Percentiles rank a stretch among this genome's conserved stretches.
These are phyloP conservation scores for Pouteria campechiana DNA, from an alignment of 179 eudicot genomes.

Conservation along the genomic window DNA sequence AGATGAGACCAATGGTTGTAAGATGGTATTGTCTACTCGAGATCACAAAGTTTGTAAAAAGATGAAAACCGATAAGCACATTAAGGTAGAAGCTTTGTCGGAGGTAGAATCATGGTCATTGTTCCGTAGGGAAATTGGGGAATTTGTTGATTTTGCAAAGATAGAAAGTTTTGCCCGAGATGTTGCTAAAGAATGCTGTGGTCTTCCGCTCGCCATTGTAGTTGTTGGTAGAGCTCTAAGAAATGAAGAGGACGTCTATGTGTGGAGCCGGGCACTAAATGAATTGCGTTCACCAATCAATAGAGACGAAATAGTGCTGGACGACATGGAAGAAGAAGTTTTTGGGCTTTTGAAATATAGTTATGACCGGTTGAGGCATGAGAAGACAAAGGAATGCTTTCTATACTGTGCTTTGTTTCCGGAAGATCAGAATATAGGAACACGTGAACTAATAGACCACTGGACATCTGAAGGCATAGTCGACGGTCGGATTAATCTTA, in stretches of 20 bases:
- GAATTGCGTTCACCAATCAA: not conserved
- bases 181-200: constrained; percentile 10
- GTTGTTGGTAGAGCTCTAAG: not conserved
- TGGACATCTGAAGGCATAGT: constrained; percentile 42
- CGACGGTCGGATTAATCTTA: constrained; percentile 16
- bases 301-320: no score
- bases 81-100: constrained; percentile 7
- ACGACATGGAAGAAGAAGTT: no score
- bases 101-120: constrained; percentile 14
- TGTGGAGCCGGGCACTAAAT: not conserved
- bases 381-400: not conserved
- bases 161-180: constrained; percentile 11
- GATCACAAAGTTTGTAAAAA: not conserved
- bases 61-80: constrained; percentile 3
- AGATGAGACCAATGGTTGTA: constrained; percentile 3
- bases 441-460: constrained; percentile 23
- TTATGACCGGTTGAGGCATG: not conserved
- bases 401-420: constrained; percentile 27
- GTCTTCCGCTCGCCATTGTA: constrained; percentile 6
- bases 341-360: not conserved
- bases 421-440: constrained; percentile 20
- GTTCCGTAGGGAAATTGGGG: constrained; percentile 6
- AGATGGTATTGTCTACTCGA: constrained; percentile 9
- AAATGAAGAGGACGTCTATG: not conserved
- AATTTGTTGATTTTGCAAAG: not conserved